Percentiles rank a stretch among this genome's conserved stretches.
phyloP scores from a whole-genome alignment of 139 green algal genomes.

The Astrephomene gubernaculifera region DNA sequence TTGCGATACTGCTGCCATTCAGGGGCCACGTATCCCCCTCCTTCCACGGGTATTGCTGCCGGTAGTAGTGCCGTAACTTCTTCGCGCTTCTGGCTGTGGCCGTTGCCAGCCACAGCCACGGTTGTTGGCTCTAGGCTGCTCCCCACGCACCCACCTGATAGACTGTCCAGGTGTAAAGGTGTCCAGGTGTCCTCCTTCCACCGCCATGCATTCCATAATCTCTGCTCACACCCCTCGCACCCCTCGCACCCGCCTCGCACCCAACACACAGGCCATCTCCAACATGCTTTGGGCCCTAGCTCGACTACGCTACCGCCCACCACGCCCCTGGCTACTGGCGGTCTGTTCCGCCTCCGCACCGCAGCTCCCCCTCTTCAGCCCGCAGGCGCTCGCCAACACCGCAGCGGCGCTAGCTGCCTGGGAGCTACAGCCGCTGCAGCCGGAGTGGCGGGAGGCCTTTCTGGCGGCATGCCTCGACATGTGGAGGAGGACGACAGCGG shows the following conservation, averaged over 20 bases:
- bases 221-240: too few relatives aligned
- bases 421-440: neutral
- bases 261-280: conserved; percentile 5
- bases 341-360: neutral
- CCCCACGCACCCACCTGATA: too few relatives aligned
- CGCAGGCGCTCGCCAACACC: conserved; percentile 37
- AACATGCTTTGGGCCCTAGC: conserved; percentile 33
- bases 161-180: too few relatives aligned
- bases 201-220: too few relatives aligned
- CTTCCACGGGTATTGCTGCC: too few relatives aligned
- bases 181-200: too few relatives aligned
- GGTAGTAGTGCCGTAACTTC: too few relatives aligned
- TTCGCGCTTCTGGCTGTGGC: too few relatives aligned
- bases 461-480: neutral
- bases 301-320: conserved; percentile 9
- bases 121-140: too few relatives aligned
- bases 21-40: too few relatives aligned
- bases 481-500: neutral
- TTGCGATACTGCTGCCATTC: too few relatives aligned
- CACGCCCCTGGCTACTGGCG: neutral
- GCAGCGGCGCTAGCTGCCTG: neutral
- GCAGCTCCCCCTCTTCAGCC: conserved; percentile 10
- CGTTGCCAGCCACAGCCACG: too few relatives aligned
- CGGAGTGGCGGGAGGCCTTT: conserved; percentile 1
- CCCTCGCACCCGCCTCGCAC: neutral